Percentiles rank a stretch among this genome's conserved stretches.
Evolutionary conservation across 2,329 filamentous ascomycete species (phyloP).

Genomic region (Epichloe gansuensis): DNA sequence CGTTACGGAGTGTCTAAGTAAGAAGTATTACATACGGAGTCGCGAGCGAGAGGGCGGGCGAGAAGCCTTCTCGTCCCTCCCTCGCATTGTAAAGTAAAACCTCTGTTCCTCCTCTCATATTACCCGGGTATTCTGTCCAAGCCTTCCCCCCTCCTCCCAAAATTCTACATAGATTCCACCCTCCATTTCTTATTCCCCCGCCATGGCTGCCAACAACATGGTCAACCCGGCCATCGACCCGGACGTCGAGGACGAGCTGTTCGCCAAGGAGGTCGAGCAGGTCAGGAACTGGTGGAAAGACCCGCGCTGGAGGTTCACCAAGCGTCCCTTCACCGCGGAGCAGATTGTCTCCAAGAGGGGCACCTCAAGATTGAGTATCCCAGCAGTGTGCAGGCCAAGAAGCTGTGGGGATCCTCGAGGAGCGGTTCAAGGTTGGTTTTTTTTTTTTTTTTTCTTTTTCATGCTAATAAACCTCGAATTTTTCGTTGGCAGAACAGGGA

Average conservation of each 20-base stretch:
- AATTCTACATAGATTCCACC: not conserved
- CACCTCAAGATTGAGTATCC: conserved; percentile 85
- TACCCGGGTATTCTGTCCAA: too few species aligned
- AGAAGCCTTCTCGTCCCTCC: not conserved
- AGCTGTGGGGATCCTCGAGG: conserved; percentile 87
- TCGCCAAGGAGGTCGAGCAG: conserved; percentile 69
- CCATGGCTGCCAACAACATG: conserved; percentile 54
- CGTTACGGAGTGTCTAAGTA: not conserved
- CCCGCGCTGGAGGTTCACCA: conserved; percentile 84
- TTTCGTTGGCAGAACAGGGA: conserved; percentile 51
- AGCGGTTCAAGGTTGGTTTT: conserved; percentile 63
- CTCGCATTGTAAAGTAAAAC: not conserved
- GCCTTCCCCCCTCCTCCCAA: too few species aligned
- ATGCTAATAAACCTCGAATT: not conserved
- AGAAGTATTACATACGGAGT: not conserved
- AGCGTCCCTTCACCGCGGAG: conserved; percentile 87
- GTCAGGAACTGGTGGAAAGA: conserved; percentile 94
- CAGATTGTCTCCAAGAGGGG: conserved; percentile 91
- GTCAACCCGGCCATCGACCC: conserved; percentile 43
- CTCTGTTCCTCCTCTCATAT: not conserved
- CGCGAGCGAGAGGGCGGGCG: too few species aligned
- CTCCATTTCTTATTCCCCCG: conserved; percentile 7
- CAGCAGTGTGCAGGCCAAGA: conserved; percentile 81
- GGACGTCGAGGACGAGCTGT: conserved; percentile 51
- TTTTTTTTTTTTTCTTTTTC: not conserved